Base-by-base conservation (phyloP, 176 grass and related monocot genomes). In the Cocos nucifera region DNA sequence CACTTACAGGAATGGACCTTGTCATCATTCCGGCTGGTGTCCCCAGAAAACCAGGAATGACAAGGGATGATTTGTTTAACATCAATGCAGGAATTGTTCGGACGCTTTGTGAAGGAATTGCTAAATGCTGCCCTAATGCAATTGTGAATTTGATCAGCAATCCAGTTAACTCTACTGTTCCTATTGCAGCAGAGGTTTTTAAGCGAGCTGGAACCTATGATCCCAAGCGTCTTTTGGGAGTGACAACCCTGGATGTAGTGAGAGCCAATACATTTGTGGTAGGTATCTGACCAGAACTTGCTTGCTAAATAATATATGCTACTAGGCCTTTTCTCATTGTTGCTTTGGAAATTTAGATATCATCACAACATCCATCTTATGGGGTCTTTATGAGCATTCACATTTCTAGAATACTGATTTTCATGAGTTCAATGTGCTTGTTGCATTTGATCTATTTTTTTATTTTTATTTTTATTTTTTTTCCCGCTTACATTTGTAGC, bases 181-280 rank as follows among this genome's bases (percentile, higher is more conserved):
- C 92, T 15, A 88, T 97, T 75, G 87, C 92, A 50, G 80, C 84
- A 62, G 87, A 88, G 70, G 84, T 88, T 50, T 97, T 91, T 69
- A 97, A 97, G 79, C 85, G 83, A 65, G 69, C 80, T 74, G 87
- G 93, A 18, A 88, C 69, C 32, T 92, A 91, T 49, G 49, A 92
- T 76, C 92, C 93, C 32, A 97, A 84, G 63, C 76, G 56, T 0
- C 62, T 97, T 10, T 60, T 97, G 58, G 87, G 93, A 22, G 93
- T 97, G 70, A 97, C 93, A 21, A 92, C 84, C 5, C 93, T 97
- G 64, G 87, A 97, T 76, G 84, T 91, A 61, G 78, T 80, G 72
- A 88, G 87, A 85, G 87, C 86, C 69, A 97, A 97, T 64, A 97
- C 93, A 49, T 97, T 92, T 78, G 93, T 92, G 93, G 84, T 92